Base-by-base conservation (phyloP, 1,284 basidiomycete species). In the Fomitopsis betulina region DNA sequence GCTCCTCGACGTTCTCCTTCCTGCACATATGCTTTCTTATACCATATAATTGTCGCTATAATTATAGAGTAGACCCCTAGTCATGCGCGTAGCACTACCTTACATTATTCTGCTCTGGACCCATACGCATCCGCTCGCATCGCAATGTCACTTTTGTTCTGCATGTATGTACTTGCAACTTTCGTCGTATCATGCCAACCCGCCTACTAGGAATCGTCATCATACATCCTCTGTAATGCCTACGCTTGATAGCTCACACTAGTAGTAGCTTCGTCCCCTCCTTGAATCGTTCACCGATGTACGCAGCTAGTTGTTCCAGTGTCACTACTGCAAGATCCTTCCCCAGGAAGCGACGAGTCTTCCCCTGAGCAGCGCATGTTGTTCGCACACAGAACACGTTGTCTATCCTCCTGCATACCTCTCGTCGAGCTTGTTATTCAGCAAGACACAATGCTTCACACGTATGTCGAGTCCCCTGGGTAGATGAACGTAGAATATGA, bases 101-200 rank as follows among this genome's bases (percentile, higher is more conserved):
- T 56, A 56, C 49, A 53, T 47, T 50, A 56, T 56, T 58, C 43
- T 21, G 37, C 21, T 52, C 39, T 32, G 49, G 50, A 53, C 51
- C 30, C 40, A 27, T 55, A 35, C 51, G 47, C 58, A 43, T 32
- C 27, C 35, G 2, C 39, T 32, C 55, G 52, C 55, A 59, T 53
- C 50, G 54, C 55, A 56, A 53, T 52, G 45, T 54, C 45, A 50
- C 15, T 38, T 42, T 59, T 49, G 21, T 43, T 55, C 51, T 23
- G 30, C 56, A 50, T 60, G 58, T 60, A 60, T 57, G 30, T 55
- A 32, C 30, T 37, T 35, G 30, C 49, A 57, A 17, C 32, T 57
- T 52, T 47, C 45, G 57, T 42, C 53, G 55, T 55, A 30, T 55
- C 17, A 55, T 54, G 53, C 42, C 33, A 21, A 25, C 23, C 23